Evolutionary conservation across 75 land plant genomes (phyloP).

Genomic region (Pinus albicaulis): DNA sequence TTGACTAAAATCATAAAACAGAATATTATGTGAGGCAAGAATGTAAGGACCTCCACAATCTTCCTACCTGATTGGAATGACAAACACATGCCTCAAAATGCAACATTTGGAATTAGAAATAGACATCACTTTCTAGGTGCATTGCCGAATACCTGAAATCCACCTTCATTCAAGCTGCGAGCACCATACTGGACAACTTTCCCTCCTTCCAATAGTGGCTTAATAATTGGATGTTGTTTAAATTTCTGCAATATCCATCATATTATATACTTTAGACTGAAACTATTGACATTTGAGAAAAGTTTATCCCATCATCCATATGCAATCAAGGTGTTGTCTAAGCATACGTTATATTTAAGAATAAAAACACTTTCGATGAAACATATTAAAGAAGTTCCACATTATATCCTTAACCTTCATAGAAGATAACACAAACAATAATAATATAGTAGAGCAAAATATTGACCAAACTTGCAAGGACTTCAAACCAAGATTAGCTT

Average conservation of each 20-base stretch:
- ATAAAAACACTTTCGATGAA: too few species aligned
- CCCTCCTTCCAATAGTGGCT: slow-evolving; percentile 84
- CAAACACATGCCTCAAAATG: neutral
- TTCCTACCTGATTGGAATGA: slow-evolving; percentile 17
- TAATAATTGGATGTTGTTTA: slow-evolving; percentile 89
- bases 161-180: slow-evolving; percentile 97
- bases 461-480: neutral
- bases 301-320: neutral
- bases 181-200: slow-evolving; percentile 95
- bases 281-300: neutral
- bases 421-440: neutral
- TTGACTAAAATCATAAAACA: slow-evolving; percentile 71
- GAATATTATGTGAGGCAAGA: neutral
- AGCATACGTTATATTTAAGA: too few species aligned
- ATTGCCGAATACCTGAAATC: slow-evolving; percentile 64
- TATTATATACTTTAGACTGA: neutral
- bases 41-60: neutral
- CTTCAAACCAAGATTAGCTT: neutral
- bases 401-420: too few species aligned
- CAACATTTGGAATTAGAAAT: too few species aligned
- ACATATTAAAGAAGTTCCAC: too few species aligned
- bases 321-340: too few species aligned
- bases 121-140: too few species aligned
- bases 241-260: slow-evolving; percentile 52
- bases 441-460: neutral